Base-by-base conservation (phyloP, 1,139 yeast genomes). In the Casaregolazyma lundiana region DNA sequence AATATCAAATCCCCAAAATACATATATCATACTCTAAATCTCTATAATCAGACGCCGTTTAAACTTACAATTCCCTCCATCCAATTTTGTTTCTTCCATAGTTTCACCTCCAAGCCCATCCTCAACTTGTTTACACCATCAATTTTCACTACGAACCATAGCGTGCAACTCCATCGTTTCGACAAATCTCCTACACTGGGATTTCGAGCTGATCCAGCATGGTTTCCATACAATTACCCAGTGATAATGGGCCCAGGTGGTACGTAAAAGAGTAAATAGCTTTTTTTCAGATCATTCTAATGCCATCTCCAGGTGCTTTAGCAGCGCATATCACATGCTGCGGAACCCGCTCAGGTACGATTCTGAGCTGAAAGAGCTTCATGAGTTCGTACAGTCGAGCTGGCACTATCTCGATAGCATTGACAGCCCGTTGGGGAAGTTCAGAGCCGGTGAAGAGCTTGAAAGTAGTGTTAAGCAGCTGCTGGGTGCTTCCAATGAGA, bases 401-500 rank as follows among this genome's bases (percentile, higher is more conserved):
- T 26, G 32, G 32, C 13, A 11, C 2, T 26, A 26, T 11, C 13
- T 26, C 11, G 32, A 26, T 26, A 26, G 15, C 32, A 11, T 26
- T 26, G 15, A 26, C 15, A 26, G 11, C 6, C 32, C 32, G 11
- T 11, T 26, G 3, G 32, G 32, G 32, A 15, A 9, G 15, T 26
- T 26, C 13, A 26, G 15, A 26, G 7, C 32, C 7, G 32, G 32
- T 7, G 32, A 26, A 26, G 32, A 26, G 15, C 32, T 26, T 3
- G 32, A 7, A 3, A n/a, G n/a, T 6, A 2, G 15, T 2, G 32
- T 15, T 4, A 26, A 26, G 3, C 32, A 26, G 32, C 32, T 26
- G 15, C 32, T 42, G 19, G 34, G 16, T 2, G 45, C 52, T 8
- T 48, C 49, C 19, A 60, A 62, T 22, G 26, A 30, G 30, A 18